These are phyloP conservation scores for Udeniomyces megalosporus DNA, from an alignment of 768 basidiomycete species.

Conservation along the genomic window DNA sequence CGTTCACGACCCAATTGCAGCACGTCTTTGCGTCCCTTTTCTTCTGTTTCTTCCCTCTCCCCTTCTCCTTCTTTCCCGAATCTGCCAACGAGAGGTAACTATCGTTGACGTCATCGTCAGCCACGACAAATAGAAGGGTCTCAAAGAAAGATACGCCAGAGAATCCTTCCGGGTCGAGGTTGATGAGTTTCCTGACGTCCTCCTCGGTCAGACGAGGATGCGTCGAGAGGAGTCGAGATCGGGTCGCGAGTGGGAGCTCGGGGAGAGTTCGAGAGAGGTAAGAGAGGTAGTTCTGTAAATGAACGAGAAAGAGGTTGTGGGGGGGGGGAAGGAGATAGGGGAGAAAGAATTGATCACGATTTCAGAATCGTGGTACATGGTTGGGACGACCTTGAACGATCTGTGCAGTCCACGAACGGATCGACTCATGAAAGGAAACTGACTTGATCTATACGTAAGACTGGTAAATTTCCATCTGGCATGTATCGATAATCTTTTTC, in stretches of 20 bases:
- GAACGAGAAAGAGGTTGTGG: neutral
- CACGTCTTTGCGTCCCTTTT: constrained; percentile 41
- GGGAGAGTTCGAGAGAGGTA: neutral
- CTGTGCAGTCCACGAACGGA: no score
- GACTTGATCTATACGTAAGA: constrained; percentile 33
- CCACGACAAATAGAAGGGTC: constrained; percentile 37
- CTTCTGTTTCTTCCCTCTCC: no score
- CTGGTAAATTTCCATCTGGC: constrained; percentile 88
- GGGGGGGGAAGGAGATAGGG: neutral
- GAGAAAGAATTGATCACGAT: no score
- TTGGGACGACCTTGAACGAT: no score
- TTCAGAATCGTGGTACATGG: no score
- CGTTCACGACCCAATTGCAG: constrained; percentile 83
- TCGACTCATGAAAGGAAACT: constrained; percentile 16
- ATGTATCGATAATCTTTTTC: constrained; percentile 92
- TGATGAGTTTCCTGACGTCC: constrained; percentile 60
- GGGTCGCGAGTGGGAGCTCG: constrained; percentile 53
- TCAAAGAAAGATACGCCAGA: constrained; percentile 71
- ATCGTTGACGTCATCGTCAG: neutral
- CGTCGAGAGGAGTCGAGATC: constrained; percentile 37
- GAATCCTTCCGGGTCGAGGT: constrained; percentile 44
- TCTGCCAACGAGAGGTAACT: no score
- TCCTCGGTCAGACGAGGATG: constrained; percentile 40
- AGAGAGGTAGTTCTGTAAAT: constrained; percentile 36
- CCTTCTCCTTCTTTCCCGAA: no score